These are phyloP conservation scores for Choanephora cucurbitarum DNA, from an alignment of 371 early-diverging fungal species.

Conservation along the genomic window DNA sequence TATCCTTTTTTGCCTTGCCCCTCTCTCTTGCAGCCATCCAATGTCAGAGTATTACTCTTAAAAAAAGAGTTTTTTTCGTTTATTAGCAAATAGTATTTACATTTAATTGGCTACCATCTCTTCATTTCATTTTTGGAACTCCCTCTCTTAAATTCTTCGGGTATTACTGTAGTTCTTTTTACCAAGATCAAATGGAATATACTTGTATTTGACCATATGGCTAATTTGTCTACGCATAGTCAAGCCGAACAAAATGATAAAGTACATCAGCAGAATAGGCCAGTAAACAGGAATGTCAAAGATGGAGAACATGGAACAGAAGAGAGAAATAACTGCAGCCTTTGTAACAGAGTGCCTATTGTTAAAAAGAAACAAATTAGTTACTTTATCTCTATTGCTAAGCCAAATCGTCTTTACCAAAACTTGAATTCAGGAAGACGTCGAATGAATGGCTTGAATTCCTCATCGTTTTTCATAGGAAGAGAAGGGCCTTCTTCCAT, in stretches of 20 bases:
- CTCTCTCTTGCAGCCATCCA: no score
- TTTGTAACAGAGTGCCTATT: constrained; percentile 80
- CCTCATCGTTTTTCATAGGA: constrained; percentile 91
- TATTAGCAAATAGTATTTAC: no score
- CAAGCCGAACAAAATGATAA: constrained; percentile 89
- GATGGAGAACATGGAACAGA: constrained; percentile 83
- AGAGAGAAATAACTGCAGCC: constrained; percentile 76
- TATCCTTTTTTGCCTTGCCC: no score
- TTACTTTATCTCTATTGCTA: background rate
- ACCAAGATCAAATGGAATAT: constrained; percentile 96
- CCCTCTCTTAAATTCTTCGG: constrained; percentile 16
- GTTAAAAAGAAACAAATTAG: background rate
- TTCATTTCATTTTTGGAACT: no score
- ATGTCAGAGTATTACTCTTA: no score
- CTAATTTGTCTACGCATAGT: constrained; percentile 96
- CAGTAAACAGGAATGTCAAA: constrained; percentile 99
- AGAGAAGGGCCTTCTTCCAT: constrained; percentile 76
- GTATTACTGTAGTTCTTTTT: constrained; percentile 79
- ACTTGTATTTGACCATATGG: constrained; percentile 98
- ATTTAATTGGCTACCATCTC: no score
- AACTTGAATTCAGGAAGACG: constrained; percentile 99
- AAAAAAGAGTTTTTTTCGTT: no score
- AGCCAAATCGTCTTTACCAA: constrained; percentile 75
- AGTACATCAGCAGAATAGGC: constrained; percentile 92
- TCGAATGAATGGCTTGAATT: constrained; percentile 98